Conservation (phyloP, 108 stramenopile species). For the Hondaea fermentalgiana region DNA sequence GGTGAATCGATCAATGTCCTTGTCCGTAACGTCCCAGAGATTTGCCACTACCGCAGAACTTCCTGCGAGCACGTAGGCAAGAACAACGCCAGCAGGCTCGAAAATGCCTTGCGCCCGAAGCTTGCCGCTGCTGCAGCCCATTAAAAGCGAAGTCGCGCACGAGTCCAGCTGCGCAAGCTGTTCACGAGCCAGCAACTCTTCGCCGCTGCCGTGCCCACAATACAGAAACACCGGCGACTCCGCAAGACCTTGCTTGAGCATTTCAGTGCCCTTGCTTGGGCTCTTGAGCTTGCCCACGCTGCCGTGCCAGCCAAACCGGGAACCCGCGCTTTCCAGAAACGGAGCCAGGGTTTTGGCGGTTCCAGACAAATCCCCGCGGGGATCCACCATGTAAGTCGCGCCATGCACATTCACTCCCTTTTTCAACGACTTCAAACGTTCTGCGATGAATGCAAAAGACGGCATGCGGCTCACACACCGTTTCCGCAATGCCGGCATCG, state of each 20-base stretch:
- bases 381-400: slow-evolving; percentile 76
- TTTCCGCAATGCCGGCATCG: slow-evolving; percentile 59
- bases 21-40: slow-evolving; percentile 96
- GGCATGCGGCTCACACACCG: slow-evolving; percentile 75
- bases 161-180: slow-evolving; percentile 54
- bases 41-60: slow-evolving; percentile 90
- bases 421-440: slow-evolving; percentile 39
- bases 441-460: slow-evolving; percentile 63
- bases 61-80: slow-evolving; percentile 76
- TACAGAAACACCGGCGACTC: slow-evolving; percentile 72
- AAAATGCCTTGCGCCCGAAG: slow-evolving; percentile 62
- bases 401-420: slow-evolving; percentile 23
- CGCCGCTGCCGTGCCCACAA: slow-evolving; percentile 91
- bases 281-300: slow-evolving; percentile 58
- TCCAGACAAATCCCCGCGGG: slow-evolving; percentile 73
- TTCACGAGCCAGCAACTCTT: slow-evolving; percentile 63
- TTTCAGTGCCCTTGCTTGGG: slow-evolving; percentile 46
- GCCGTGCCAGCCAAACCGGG: slow-evolving; percentile 58
- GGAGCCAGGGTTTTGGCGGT: slow-evolving; percentile 64
- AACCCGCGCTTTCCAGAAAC: slow-evolving; percentile 43
- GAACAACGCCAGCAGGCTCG: slow-evolving; percentile 85
- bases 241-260: slow-evolving; percentile 42
- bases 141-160: slow-evolving; percentile 60
- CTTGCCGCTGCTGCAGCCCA: slow-evolving; percentile 92
- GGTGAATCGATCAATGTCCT: slow-evolving; percentile 85